Conservation (phyloP, 169 alveolate species). For the Eimeria necatrix region DNA sequence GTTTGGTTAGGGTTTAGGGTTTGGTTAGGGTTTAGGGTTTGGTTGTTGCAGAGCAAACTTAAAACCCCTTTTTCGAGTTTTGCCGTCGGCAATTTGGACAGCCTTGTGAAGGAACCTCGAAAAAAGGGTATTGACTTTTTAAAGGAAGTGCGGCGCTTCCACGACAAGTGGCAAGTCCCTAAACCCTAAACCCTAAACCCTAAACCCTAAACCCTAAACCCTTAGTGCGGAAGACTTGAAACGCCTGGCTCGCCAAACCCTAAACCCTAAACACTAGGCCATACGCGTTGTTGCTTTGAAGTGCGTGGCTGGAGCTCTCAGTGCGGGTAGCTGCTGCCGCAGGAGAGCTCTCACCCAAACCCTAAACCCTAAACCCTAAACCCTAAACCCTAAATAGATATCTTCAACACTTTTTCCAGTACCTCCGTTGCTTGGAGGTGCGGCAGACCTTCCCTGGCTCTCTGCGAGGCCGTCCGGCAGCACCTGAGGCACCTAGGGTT, state of each 20-base stretch:
- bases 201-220: neutral
- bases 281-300: too few relatives aligned
- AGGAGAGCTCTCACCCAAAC: neutral
- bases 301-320: neutral
- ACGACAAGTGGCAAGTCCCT: conserved; percentile 66
- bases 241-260: too few relatives aligned
- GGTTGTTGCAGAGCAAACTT: neutral
- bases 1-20: too few relatives aligned
- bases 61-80: conserved; percentile 15
- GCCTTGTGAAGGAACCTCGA: neutral
- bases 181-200: too few relatives aligned
- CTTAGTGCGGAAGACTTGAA: too few relatives aligned
- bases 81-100: conserved; percentile 32
- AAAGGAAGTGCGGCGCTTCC: conserved; percentile 45
- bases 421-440: too few relatives aligned
- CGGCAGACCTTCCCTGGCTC: too few relatives aligned
- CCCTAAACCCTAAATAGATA: conserved; percentile 26
- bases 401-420: too few relatives aligned
- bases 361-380: conserved; percentile 31
- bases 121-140: neutral
- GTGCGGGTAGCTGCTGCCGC: neutral
- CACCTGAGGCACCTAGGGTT: too few relatives aligned
- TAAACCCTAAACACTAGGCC: too few relatives aligned
- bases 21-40: too few relatives aligned
- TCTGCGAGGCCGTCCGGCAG: too few relatives aligned